Evolutionary conservation across 1,139 yeast genomes (phyloP), one percentile per base, ranked within the genome.

Genomic region (Chernovozyma aurita): DNA sequence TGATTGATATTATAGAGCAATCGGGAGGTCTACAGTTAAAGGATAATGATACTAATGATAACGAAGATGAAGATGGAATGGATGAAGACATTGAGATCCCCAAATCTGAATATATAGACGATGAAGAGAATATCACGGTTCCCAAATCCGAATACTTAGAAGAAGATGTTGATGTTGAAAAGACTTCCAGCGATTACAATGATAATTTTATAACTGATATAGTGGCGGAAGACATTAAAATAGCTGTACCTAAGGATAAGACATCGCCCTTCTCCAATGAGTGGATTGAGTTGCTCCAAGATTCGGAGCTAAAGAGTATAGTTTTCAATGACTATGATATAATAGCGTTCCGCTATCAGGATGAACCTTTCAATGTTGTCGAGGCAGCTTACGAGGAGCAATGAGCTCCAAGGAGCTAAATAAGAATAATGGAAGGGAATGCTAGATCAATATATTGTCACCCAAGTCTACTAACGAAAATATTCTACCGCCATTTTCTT

Each of bases 11-110:
- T 21, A 65, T 78, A 28, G 65, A 68, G 40, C 46, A 53, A 12
- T 60, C 78, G 1, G 81, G 82, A 3, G 83, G 83, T 0, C 42
- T 74, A 24, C 37, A 44, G 18, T 36, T 45, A 33, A 50, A 35
- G 16, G 58, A 51, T 9, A 43, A 49, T 24, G 47, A 20, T 3
- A 15, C 30, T n/a, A 34, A 29, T 9, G 41, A 27, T 15, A 29
- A 22, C 12, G 48, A 46, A 4, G 52, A 44, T 4, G 48, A 41
- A 7, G 49, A 41, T 1, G 48, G 30, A 6, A 43, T 26, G 4
- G 44, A 44, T 24, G 49, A 42, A n/a, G 55, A 49, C 36, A 52
- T 50, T 28, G 59, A 46, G 35, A 62, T 52, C 32, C 72, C 61
- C 32, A 51, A 49, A 43, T 63, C 68, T 21, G 63, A 56, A 27